A percentile compares a stretch with the other conserved stretches of the same genome.
These are phyloP conservation scores for Podila horticola DNA, from an alignment of 192 early-diverging fungal species.

Conservation along the genomic window DNA sequence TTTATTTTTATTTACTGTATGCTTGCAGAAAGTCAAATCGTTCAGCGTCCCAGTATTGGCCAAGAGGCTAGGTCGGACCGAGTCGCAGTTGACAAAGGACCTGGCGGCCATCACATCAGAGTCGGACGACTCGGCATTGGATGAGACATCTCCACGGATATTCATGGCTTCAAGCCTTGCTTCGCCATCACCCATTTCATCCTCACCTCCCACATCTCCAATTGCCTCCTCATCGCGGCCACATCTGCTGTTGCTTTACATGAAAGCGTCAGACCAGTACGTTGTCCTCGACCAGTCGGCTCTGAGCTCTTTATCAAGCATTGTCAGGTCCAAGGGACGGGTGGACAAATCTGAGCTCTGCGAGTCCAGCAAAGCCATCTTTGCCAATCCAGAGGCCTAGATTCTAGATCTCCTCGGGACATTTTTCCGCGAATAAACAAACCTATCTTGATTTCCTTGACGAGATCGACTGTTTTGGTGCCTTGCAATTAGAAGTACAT, in stretches of 20 bases:
- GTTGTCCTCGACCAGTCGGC: conserved; percentile 18
- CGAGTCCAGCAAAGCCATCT: conserved; percentile 13
- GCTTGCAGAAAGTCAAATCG: conserved; percentile 24
- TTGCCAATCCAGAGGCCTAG: neutral
- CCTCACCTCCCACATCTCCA: neutral
- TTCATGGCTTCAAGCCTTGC: conserved; percentile 12
- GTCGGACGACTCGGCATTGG: neutral
- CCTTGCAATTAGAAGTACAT: too few relatives aligned
- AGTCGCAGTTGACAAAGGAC: conserved; percentile 34
- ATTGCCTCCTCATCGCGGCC: neutral
- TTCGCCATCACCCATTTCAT: neutral
- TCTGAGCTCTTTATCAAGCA: conserved; percentile 9
- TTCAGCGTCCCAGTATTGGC: conserved; percentile 19
- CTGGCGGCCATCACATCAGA: conserved; percentile 27
- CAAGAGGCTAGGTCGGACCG: conserved; percentile 24
- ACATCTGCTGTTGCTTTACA: conserved; percentile 22
- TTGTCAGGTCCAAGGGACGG: conserved; percentile 12
- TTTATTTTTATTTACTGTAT: neutral
- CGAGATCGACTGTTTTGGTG: too few relatives aligned
- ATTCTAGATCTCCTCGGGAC: neutral
- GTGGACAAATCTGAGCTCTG: conserved; percentile 29
- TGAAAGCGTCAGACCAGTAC: conserved; percentile 26
- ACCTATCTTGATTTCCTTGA: too few relatives aligned
- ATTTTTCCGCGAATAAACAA: too few relatives aligned
- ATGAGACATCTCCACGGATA: conserved; percentile 14